Evolutionary conservation across 2,329 filamentous ascomycete species (phyloP), one percentile per base, ranked within the genome.

Genomic region (Pseudopithomyces maydicus): DNA sequence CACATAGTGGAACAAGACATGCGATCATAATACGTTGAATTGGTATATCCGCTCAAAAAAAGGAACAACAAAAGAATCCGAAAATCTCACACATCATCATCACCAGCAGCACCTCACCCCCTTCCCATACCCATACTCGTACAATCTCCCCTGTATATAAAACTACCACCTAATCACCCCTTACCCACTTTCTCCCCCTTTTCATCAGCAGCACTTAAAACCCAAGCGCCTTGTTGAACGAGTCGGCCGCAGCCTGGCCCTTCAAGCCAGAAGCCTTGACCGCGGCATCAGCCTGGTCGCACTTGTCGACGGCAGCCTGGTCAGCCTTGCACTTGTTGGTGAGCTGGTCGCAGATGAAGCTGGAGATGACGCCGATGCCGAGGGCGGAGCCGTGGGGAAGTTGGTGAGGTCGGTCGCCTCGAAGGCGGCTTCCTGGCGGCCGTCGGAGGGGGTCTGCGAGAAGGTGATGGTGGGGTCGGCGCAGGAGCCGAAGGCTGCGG

Each of bases 321-420:
- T 55, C 55, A 5, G 63, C 65, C 10, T 65, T 48, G 58, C 69
- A 74, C 54, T 64, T 65, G 56, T 58, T 75, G 32, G 66, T 55
- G 19, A 82, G 68, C 53, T 79, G 79, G 39, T 74, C 66, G 69
- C 80, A 82, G 68, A 82, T 81, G 64, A 84, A 84, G 44, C 73
- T 62, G 14, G 81, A 74, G 61, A 84, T 79, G 63, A 83, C 73
- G 41, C 67, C 74, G 64, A 83, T 81, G 65, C 78, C 78, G 39
- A 78, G 68, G 7, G 82, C 82, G 3, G 81, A 83, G 52, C 82
- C 82, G 71, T 85, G 84, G 69, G 78, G 74, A 85, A 85, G 67
- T 67, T 70, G 33, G 61, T 53, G 65, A 75, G 64, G 68, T 82
- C 76, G 10, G 67, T 69, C 36, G 80, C 74, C 62, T 78, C 73